These are phyloP conservation scores for Macadamia integrifolia DNA, from an alignment of 164 flowering plant genomes.

Conservation along the genomic window DNA sequence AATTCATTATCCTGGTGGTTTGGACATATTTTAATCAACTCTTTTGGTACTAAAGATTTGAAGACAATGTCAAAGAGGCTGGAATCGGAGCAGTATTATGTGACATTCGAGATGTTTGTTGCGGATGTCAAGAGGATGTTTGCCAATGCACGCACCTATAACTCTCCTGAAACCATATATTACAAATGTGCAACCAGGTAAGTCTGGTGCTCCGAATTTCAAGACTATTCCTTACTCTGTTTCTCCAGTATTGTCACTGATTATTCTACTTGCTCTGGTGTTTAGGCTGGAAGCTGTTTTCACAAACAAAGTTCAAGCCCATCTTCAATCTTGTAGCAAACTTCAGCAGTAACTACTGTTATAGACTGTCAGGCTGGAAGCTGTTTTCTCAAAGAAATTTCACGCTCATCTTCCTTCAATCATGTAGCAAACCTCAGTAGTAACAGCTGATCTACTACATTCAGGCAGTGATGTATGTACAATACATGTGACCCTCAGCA, in stretches of 20 bases:
- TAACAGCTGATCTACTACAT: no score
- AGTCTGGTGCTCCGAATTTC: constrained; percentile 6
- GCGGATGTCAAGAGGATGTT: constrained; percentile 92
- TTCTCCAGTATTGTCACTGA: neutral
- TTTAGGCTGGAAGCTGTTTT: constrained; percentile 76
- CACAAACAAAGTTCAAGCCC: constrained; percentile 61
- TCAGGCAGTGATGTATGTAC: no score
- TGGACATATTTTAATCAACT: neutral
- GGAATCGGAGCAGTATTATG: constrained; percentile 88
- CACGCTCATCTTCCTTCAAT: constrained; percentile 45
- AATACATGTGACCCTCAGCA: no score
- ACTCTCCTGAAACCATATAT: constrained; percentile 93
- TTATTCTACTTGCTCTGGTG: neutral
- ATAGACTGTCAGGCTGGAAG: constrained; percentile 48
- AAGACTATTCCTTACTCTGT: neutral
- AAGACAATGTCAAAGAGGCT: constrained; percentile 90
- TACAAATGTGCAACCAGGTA: constrained; percentile 89
- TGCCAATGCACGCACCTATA: constrained; percentile 82
- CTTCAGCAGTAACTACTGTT: constrained; percentile 30
- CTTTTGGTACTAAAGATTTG: constrained; percentile 51
- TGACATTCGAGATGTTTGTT: constrained; percentile 96
- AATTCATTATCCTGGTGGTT: neutral
- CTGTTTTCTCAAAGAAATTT: constrained; percentile 66
- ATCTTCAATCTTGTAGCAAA: constrained; percentile 59
- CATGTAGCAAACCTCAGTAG: no score